Percentiles rank a stretch among this genome's conserved stretches.
Evolutionary conservation across 768 basidiomycete species (phyloP).

Genomic region (Suillus sp.): DNA sequence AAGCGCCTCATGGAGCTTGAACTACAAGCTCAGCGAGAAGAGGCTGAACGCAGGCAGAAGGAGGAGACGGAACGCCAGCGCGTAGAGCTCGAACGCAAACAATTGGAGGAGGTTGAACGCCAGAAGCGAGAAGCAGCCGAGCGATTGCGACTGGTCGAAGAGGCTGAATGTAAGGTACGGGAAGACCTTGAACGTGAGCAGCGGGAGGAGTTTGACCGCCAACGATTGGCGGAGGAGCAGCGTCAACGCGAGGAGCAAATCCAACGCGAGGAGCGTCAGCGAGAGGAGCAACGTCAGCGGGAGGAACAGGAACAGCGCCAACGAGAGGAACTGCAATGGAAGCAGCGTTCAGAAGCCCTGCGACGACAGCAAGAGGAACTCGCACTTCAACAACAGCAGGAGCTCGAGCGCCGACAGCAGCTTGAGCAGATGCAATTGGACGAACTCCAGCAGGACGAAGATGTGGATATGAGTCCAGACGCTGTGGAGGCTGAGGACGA

Average conservation of each 20-base stretch:
- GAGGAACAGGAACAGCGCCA: conserved; percentile 7
- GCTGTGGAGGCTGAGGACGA: conserved; percentile 51
- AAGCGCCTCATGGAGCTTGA: conserved; percentile 9
- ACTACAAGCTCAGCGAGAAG: conserved; percentile 6
- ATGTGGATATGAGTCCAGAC: conserved; percentile 23
- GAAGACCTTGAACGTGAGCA: conserved; percentile 5
- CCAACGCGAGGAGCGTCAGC: neutral
- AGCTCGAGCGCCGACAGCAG: conserved; percentile 7
- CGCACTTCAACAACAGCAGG: conserved; percentile 4
- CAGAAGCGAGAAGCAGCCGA: conserved; percentile 12
- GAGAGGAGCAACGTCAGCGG: neutral
- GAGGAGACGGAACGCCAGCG: conserved; percentile 25
- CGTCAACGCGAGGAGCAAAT: neutral
- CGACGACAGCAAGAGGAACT: conserved; percentile 10
- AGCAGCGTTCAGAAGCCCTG: conserved; percentile 3
- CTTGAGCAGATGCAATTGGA: conserved; percentile 5
- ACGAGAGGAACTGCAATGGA: conserved; percentile 8
- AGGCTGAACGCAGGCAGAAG: conserved; percentile 12
- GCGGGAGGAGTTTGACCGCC: neutral
- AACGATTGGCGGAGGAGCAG: neutral
- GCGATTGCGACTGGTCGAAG: conserved; percentile 12
- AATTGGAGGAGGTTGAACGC: conserved; percentile 15
- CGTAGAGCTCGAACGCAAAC: conserved; percentile 20
- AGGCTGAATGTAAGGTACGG: neutral
- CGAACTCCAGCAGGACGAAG: conserved; percentile 15